These are phyloP conservation scores for Melastoma malabathricum DNA, from an alignment of 345 rosid genomes.

Conservation along the genomic window DNA sequence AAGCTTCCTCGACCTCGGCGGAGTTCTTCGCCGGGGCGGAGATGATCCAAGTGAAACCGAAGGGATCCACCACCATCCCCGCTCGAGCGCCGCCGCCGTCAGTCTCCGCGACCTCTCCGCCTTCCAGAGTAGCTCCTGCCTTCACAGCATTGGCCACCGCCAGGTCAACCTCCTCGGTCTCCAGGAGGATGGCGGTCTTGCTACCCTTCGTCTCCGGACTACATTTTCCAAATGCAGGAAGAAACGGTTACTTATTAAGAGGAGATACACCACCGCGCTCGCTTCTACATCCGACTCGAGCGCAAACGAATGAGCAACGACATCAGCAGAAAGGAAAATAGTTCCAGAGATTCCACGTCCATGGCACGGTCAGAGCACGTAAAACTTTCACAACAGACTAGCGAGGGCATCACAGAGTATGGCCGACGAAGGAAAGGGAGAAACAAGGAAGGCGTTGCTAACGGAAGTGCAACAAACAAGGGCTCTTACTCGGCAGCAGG, in stretches of 20 bases:
- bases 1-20: constrained; percentile 1
- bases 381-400: no score
- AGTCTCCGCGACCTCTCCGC: constrained; percentile 25
- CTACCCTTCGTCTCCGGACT: constrained; percentile 15
- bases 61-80: constrained; percentile 69
- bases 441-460: neutral
- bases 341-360: no score
- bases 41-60: constrained; percentile 61
- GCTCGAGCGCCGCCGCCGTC: constrained; percentile 35
- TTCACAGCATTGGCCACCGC: constrained; percentile 51
- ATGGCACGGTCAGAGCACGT: no score
- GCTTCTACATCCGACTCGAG: neutral
- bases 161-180: constrained; percentile 52
- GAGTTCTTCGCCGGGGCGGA: constrained; percentile 22
- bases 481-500: constrained; percentile 24
- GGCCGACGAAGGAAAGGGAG: neutral
- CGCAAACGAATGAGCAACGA: neutral
- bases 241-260: neutral
- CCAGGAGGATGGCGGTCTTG: constrained; percentile 27
- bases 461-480: neutral
- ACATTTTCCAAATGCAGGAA: neutral
- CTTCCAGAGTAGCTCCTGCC: constrained; percentile 55
- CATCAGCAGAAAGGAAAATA: neutral
- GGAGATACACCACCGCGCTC: no score
- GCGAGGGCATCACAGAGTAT: no score